Evolutionary conservation across 257 asterid species (phyloP).

Genomic region (Forsythia suspensa): DNA sequence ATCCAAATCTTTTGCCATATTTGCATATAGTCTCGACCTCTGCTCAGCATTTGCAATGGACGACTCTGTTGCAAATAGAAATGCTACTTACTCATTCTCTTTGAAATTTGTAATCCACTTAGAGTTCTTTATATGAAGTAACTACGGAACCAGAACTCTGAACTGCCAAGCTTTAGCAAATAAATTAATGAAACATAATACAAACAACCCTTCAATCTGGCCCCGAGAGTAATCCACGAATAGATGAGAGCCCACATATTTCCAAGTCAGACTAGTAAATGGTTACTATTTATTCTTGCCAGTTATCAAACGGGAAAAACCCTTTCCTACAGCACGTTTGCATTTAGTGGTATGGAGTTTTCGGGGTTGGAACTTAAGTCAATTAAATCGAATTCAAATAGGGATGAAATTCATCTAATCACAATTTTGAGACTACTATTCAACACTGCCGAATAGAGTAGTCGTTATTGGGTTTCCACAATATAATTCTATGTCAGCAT

Average conservation of each 20-base stretch:
- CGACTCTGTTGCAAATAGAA: slow-evolving; percentile 33
- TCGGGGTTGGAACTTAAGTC: background rate
- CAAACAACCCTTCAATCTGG: background rate
- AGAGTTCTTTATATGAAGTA: background rate
- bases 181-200: background rate
- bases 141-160: background rate
- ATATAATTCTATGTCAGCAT: background rate
- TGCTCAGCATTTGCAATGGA: slow-evolving; percentile 54
- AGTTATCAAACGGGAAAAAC: background rate
- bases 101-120: slow-evolving; percentile 4
- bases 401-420: background rate
- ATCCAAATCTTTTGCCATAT: slow-evolving; percentile 78
- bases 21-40: slow-evolving; percentile 65
- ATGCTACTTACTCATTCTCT: slow-evolving; percentile 17
- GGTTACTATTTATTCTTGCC: background rate
- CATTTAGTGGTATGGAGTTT: background rate
- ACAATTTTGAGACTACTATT: slow-evolving; percentile 8
- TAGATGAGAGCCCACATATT: background rate
- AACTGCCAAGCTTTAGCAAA: background rate
- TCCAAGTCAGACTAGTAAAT: background rate
- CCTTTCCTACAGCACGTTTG: background rate
- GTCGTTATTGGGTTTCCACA: background rate
- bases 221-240: background rate
- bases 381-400: background rate
- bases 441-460: background rate